phyloP scores from a whole-genome alignment of 2,329 filamentous ascomycete species.

The Sporothrix brasiliensis region DNA sequence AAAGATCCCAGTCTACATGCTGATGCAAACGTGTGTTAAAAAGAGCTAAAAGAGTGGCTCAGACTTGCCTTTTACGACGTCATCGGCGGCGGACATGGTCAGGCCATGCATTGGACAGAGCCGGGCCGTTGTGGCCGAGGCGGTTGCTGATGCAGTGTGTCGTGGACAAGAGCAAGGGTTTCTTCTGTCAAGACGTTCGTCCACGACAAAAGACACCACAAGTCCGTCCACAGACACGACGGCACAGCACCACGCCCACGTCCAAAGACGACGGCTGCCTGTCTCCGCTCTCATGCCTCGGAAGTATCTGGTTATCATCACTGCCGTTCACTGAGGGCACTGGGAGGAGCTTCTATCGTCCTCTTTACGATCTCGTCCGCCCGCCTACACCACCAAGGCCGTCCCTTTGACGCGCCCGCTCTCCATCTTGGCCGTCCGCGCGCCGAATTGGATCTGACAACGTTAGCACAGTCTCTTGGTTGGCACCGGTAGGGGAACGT shows the following conservation, averaged over 20 bases:
- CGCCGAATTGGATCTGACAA: slow-evolving; percentile 75
- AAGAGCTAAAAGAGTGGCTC: slow-evolving; percentile 18
- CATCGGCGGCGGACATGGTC: slow-evolving; percentile 19
- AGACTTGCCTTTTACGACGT: slow-evolving; percentile 35
- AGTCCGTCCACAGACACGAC: neutral
- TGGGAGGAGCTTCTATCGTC: too few relatives aligned
- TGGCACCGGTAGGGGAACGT: neutral
- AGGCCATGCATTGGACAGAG: neutral
- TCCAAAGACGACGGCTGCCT: neutral
- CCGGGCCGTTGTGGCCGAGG: neutral
- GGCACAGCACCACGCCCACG: slow-evolving; percentile 34
- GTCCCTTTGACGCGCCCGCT: slow-evolving; percentile 70
- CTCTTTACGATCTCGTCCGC: neutral
- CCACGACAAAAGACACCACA: slow-evolving; percentile 50
- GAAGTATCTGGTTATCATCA: slow-evolving; percentile 81
- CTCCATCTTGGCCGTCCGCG: slow-evolving; percentile 82
- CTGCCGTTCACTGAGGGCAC: slow-evolving; percentile 44
- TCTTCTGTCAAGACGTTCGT: slow-evolving; percentile 4
- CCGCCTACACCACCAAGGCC: slow-evolving; percentile 51
- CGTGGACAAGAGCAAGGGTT: slow-evolving; percentile 21
- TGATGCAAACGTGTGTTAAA: neutral
- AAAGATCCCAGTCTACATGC: neutral
- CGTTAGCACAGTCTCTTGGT: neutral
- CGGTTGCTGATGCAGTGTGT: neutral
- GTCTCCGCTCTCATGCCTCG: slow-evolving; percentile 50